These are phyloP conservation scores for Coffea humblotiana DNA, from an alignment of 305 asterid genomes.

Conservation along the genomic window DNA sequence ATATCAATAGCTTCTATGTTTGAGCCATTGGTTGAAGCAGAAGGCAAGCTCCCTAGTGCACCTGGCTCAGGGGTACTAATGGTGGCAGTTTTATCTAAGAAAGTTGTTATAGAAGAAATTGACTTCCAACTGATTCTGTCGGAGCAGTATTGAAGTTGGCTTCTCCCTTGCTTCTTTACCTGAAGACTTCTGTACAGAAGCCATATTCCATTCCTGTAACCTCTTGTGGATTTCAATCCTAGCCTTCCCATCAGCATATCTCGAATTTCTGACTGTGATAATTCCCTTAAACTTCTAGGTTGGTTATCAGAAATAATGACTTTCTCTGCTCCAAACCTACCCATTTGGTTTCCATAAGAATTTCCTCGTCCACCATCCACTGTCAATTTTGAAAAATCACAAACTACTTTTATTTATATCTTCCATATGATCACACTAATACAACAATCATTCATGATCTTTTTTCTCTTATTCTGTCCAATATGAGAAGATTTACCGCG, in stretches of 20 bases:
- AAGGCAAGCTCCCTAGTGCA: constrained; percentile 18
- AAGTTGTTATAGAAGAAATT: not conserved
- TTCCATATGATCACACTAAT: no score
- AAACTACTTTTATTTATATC: no score
- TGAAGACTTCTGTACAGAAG: constrained; percentile 23
- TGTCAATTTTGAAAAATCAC: no score
- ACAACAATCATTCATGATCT: no score
- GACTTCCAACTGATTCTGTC: no score
- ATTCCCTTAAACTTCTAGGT: constrained; percentile 23
- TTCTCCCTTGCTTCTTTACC: not conserved
- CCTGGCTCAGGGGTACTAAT: not conserved
- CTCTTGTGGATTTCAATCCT: constrained; percentile 39
- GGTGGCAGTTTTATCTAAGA: not conserved
- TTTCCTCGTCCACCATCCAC: constrained; percentile 23
- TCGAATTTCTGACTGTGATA: constrained; percentile 24
- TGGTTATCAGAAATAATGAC: constrained; percentile 4
- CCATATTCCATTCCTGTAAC: constrained; percentile 35
- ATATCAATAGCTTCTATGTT: constrained; percentile 28
- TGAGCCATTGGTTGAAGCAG: constrained; percentile 22
- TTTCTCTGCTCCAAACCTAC: constrained; percentile 20
- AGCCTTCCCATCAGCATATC: constrained; percentile 44
- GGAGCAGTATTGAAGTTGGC: no score
- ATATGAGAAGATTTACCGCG: no score
- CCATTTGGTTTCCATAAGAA: constrained; percentile 28
- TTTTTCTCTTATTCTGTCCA: no score